Base-by-base conservation (phyloP, 106 monocot species). In the Acorus calamus region DNA sequence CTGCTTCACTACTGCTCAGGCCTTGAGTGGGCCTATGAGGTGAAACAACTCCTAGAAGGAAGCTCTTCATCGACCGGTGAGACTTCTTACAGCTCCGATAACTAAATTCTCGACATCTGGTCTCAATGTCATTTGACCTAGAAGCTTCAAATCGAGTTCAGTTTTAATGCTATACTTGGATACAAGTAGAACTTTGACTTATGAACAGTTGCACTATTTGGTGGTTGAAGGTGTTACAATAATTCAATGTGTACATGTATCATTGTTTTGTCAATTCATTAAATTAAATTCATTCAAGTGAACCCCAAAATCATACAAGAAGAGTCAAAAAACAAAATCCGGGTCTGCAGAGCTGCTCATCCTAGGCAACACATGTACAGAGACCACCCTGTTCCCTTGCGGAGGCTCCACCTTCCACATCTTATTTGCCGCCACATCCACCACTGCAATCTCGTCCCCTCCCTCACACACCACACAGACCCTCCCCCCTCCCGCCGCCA, bases 11-110 rank as follows among this genome's bases (percentile, higher is more conserved):
- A 98, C 66, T 98, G 98, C 75, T 72, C 88, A 7, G 92, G 98
- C 4, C 77, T 98, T 11, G 98, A 98, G 60, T 98, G 98, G 98
- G 98, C 98, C 5, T 98, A 98, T 7, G 92, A 98, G 55, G 81
- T 92, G 8, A 85, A 81, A 68, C 28, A 28, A 28, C 28, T 28
- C 4, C 79, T 76, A 5, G 83, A 93, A 14, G 68, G 64, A 13
- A 50, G 62, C 28, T 28, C 28, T 9, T 56, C 59, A 3, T 80
- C 74, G 1, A 48, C 71, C 41, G 59, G 71, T 3, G 84, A 88
- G 9, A 66, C 71, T 43, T 69, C 84, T 3, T 80, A 48, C 59
- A 76, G 81, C 62, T 86, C 86, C 3, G 86, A 82, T 28, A 71
- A 7, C 60, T 79, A 61, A 73, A 42, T 28, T 45, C 42, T 44